Evolutionary conservation across 1,139 yeast genomes (phyloP).

Genomic region (Debaryomyces subglobosus): DNA sequence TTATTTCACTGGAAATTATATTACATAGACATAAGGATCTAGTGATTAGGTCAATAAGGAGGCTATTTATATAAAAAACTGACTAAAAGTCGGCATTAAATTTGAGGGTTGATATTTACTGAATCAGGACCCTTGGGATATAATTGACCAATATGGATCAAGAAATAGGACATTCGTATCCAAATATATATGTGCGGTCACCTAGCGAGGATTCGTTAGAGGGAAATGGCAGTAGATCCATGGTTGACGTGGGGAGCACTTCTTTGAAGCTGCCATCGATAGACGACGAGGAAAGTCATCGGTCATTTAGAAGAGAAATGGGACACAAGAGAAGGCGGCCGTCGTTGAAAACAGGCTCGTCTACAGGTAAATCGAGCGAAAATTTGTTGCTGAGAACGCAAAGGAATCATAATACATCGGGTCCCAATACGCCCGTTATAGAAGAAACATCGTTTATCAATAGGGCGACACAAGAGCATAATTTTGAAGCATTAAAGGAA

Average conservation of each 20-base stretch:
- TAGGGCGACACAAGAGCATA: slow-evolving; percentile 33
- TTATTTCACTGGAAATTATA: background rate
- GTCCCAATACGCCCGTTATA: slow-evolving; percentile 2
- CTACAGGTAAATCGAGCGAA: background rate
- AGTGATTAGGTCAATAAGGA: background rate
- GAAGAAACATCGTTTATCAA: slow-evolving; percentile 19
- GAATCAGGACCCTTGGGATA: background rate
- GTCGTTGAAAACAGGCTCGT: background rate
- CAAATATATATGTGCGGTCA: slow-evolving; percentile 1
- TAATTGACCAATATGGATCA: slow-evolving; percentile 4
- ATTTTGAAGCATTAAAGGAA: slow-evolving; percentile 38
- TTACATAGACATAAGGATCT: background rate
- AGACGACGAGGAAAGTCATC: background rate
- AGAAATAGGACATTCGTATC: background rate
- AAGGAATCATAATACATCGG: background rate
- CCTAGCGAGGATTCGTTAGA: slow-evolving; percentile 2
- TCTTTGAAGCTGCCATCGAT: background rate
- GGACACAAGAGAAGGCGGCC: slow-evolving; percentile 1
- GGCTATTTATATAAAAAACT: background rate
- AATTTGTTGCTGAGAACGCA: background rate
- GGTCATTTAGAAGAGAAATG: background rate
- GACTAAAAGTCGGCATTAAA: background rate
- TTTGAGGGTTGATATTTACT: background rate
- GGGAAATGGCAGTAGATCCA: background rate
- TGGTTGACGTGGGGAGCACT: background rate